phyloP scores from a whole-genome alignment of 2,329 filamentous ascomycete species.

The Cyphellophora attinorum region DNA sequence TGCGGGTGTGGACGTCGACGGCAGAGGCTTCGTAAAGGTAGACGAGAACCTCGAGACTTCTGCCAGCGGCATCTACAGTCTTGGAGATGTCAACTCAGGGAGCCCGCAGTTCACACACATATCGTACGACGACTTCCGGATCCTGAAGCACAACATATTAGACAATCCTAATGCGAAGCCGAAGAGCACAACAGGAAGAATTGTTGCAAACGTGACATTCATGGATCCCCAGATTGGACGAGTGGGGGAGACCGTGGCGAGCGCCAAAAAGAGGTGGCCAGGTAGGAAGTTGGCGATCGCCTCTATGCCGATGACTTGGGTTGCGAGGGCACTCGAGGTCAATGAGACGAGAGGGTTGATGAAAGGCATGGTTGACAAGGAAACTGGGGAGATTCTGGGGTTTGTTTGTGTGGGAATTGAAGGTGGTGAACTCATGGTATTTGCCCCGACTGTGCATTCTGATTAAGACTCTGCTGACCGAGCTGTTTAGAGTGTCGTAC shows the following conservation, averaged over 20 bases:
- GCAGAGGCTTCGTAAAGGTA: slow-evolving; percentile 35
- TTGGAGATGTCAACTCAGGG: slow-evolving; percentile 46
- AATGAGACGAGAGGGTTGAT: slow-evolving; percentile 43
- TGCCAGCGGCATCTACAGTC: slow-evolving; percentile 33
- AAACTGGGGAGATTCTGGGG: slow-evolving; percentile 41
- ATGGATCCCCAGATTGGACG: slow-evolving; percentile 47
- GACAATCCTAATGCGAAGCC: slow-evolving; percentile 13
- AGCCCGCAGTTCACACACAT: slow-evolving; percentile 47
- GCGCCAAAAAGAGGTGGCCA: slow-evolving; percentile 20
- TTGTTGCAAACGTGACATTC: slow-evolving; percentile 42
- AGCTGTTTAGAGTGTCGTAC: no score
- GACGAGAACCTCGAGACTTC: slow-evolving; percentile 37
- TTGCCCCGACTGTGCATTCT: no score
- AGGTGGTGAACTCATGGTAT: slow-evolving; percentile 47
- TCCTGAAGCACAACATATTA: slow-evolving; percentile 39
- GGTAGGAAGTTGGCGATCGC: slow-evolving; percentile 29
- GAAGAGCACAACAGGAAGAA: slow-evolving; percentile 22
- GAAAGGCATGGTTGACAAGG: slow-evolving; percentile 41
- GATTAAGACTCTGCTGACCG: no score
- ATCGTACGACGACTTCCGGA: slow-evolving; percentile 47
- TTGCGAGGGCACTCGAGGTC: slow-evolving; percentile 43
- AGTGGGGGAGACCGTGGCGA: slow-evolving; percentile 37
- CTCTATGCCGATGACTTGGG: slow-evolving; percentile 43
- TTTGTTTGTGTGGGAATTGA: slow-evolving; percentile 44
- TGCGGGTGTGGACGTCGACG: slow-evolving; percentile 32